Evolutionary conservation across 2,329 filamentous ascomycete genomes (phyloP).

Genomic region (Ciborinia camelliae): DNA sequence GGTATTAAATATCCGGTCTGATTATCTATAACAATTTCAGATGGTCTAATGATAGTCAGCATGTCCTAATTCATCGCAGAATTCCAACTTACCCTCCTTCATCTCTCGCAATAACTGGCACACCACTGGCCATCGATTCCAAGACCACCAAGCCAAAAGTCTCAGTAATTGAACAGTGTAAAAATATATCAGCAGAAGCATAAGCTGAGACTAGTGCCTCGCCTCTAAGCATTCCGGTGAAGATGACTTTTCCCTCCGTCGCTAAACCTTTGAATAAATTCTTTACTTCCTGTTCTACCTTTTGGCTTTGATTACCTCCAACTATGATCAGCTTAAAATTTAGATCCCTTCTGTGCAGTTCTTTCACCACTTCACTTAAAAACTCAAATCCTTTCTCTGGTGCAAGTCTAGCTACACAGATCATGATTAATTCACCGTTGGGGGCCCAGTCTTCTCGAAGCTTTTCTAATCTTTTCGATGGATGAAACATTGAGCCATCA

Average conservation of each 20-base stretch:
- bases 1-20: conserved; percentile 59
- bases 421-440: conserved; percentile 60
- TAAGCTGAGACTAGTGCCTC: conserved; percentile 62
- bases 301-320: conserved; percentile 62
- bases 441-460: conserved; percentile 56
- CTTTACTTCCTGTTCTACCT: conserved; percentile 59
- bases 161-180: conserved; percentile 68
- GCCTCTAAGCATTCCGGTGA: conserved; percentile 63
- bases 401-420: conserved; percentile 64
- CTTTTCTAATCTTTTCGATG: conserved; percentile 48
- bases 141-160: conserved; percentile 69
- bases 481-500: conserved; percentile 59
- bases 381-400: conserved; percentile 71
- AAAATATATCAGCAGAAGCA: conserved; percentile 64
- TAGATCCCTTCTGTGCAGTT: conserved; percentile 53
- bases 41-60: conserved; percentile 45
- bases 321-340: conserved; percentile 64
- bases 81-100: conserved; percentile 47
- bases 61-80: background rate
- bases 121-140: conserved; percentile 67
- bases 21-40: conserved; percentile 60
- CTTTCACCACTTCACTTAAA: conserved; percentile 52
- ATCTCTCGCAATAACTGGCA: conserved; percentile 66
- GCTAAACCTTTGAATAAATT: conserved; percentile 53
- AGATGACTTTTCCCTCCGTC: conserved; percentile 54